Evolutionary conservation across 2,329 filamentous ascomycete species (phyloP).

Genomic region (Gaeumannomyces tritici): DNA sequence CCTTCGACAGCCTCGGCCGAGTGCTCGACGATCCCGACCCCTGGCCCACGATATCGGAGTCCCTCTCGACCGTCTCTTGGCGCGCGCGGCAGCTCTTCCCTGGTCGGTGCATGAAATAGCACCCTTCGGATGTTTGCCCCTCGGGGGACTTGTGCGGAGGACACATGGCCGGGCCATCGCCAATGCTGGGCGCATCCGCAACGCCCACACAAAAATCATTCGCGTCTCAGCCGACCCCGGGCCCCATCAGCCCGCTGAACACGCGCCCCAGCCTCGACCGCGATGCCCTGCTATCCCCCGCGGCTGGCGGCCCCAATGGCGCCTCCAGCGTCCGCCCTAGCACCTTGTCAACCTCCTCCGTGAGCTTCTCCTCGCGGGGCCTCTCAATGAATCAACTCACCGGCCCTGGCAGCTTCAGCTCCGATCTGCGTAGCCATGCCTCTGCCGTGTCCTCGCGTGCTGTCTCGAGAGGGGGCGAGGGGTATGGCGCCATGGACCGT

Average conservation of each 20-base stretch:
- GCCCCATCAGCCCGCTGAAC: slow-evolving; percentile 23
- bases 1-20: neutral
- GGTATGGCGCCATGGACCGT: slow-evolving; percentile 34
- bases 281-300: slow-evolving; percentile 36
- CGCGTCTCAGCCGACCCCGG: slow-evolving; percentile 29
- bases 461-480: slow-evolving; percentile 42
- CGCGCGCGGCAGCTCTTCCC: neutral
- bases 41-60: neutral
- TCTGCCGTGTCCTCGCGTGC: slow-evolving; percentile 37
- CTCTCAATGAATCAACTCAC: slow-evolving; percentile 62
- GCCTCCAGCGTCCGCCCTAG: slow-evolving; percentile 25
- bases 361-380: slow-evolving; percentile 57
- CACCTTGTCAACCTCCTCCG: slow-evolving; percentile 38
- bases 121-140: slow-evolving; percentile 3
- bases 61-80: neutral
- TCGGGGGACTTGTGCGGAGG: slow-evolving; percentile 14
- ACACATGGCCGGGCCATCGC: slow-evolving; percentile 24
- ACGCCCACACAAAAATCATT: slow-evolving; percentile 45
- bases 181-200: slow-evolving; percentile 44
- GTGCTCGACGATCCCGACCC: neutral
- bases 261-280: slow-evolving; percentile 42
- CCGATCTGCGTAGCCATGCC: slow-evolving; percentile 69
- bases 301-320: slow-evolving; percentile 32
- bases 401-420: slow-evolving; percentile 78
- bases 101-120: slow-evolving; percentile 1